Percentiles rank a stretch among this genome's conserved stretches.
Evolutionary conservation across 768 basidiomycete genomes (phyloP).

Genomic region (Aureoboletus auriporus): DNA sequence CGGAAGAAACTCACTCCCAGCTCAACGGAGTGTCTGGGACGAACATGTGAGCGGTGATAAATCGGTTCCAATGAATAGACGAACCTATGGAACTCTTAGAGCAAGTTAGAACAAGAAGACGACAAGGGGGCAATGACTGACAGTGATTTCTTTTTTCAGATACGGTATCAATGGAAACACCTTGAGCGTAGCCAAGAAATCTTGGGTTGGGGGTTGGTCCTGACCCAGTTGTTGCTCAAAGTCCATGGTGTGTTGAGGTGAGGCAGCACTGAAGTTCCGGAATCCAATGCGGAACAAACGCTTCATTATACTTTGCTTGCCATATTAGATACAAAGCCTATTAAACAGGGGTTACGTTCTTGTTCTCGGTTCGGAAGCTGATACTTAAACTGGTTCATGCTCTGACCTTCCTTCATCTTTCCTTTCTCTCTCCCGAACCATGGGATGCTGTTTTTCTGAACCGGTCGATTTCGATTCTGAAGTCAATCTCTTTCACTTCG

Average conservation of each 20-base stretch:
- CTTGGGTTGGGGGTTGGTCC: conserved; percentile 40
- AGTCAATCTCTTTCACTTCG: conserved; percentile 92
- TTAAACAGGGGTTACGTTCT: conserved; percentile 8
- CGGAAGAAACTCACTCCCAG: conserved; percentile 62
- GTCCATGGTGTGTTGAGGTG: conserved; percentile 26
- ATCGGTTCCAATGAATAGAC: not conserved
- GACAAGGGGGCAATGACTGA: conserved; percentile 34
- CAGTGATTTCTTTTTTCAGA: conserved; percentile 65
- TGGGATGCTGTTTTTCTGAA: conserved; percentile 62
- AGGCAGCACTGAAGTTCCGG: too few species aligned
- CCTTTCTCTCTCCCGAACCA: conserved; percentile 39
- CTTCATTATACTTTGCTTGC: conserved; percentile 1
- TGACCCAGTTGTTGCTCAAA: conserved; percentile 22
- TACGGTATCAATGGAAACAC: conserved; percentile 81
- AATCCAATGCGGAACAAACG: too few species aligned
- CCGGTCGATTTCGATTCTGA: conserved; percentile 84
- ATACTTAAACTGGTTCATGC: conserved; percentile 23
- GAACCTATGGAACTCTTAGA: conserved; percentile 26
- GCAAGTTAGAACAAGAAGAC: conserved; percentile 14
- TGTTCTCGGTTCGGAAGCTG: conserved; percentile 27
- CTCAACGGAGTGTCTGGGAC: conserved; percentile 62
- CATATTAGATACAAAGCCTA: conserved; percentile 23
- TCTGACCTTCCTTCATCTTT: conserved; percentile 24
- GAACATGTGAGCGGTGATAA: not conserved
- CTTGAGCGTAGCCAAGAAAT: conserved; percentile 56